Evolutionary conservation across 169 alveolate species (phyloP), one percentile per base, ranked within the genome.

Genomic region (Eimeria praecox): DNA sequence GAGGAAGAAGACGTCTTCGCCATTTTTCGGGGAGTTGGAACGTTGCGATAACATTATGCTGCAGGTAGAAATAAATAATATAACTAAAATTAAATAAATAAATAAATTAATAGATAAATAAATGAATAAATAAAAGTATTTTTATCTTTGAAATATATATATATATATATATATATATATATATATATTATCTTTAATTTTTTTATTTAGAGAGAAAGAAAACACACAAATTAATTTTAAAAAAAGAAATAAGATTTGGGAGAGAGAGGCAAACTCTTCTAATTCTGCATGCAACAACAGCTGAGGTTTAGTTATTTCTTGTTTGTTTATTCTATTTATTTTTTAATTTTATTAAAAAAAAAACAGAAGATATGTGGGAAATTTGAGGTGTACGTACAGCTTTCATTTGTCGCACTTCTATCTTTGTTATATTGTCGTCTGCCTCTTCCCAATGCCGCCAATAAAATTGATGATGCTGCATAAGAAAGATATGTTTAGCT

Each of bases 401-500:
- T 80, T 44, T 38, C 89, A 80, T 80, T 16, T 80, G 69, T 20
- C 42, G 20, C 10, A 80, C 89, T 46, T 80, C 89, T 18, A 80
- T 33, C 10, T 9, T 38, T 3, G n/a, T 42, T 27, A 16, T 46
- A 12, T 33, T 80, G 35, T 80, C 89, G 24, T 80, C 89, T 22
- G 62, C 59, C 66, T 80, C 89, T 16, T 16, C 66, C 89, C 89
- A 80, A n/a, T 35, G 18, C 22, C 44, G 18, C 89, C 89, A 80
- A 42, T 80, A 80, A 14, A 80, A 80, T 33, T 80, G 89, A 62
- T 80, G 89, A 46, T 80, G 89, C 33, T 80, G 89, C 66, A 80
- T 9, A 2, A 80, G 66, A 12, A 80, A 80, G 33, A 22, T 38
- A 22, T 80, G 89, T 44, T 80, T 80, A 46, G 89, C 89, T 12